phyloP scores from a whole-genome alignment of 179 eudicot genomes.

The Patellifolia procumbens region DNA sequence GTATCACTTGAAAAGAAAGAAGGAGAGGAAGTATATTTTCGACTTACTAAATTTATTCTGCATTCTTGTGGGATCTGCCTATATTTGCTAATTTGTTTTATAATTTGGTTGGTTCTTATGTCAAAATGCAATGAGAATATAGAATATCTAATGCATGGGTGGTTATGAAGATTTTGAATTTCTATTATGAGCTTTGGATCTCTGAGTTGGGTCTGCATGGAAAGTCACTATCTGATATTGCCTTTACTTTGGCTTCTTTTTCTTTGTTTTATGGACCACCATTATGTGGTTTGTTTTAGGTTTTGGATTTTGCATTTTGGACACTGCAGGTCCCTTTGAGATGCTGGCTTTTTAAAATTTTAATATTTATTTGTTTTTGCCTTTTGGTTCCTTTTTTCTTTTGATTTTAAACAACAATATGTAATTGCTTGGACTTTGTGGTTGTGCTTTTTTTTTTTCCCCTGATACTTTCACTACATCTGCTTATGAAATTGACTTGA shows the following conservation, averaged over 20 bases:
- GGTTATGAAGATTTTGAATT: conserved; percentile 21
- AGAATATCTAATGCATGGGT: conserved; percentile 14
- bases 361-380: neutral
- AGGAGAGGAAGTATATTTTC: neutral
- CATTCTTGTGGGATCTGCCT: conserved; percentile 15
- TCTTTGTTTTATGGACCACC: conserved; percentile 43
- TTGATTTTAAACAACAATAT: conserved; percentile 22
- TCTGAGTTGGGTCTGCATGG: conserved; percentile 56
- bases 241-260: conserved; percentile 44
- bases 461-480: conserved; percentile 8
- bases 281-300: conserved; percentile 24
- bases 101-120: conserved; percentile 14
- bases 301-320: conserved; percentile 45
- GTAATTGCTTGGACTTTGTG: conserved; percentile 20
- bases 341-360: conserved; percentile 27
- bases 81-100: neutral
- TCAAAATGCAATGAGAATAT: conserved; percentile 7
- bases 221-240: conserved; percentile 44
- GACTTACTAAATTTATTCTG: neutral
- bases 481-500: conserved; percentile 18
- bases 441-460: conserved; percentile 20
- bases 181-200: conserved; percentile 25
- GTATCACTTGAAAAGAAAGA: no score
- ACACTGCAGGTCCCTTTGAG: conserved; percentile 31
- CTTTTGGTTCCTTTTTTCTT: conserved; percentile 19